These are phyloP conservation scores for Zygoascus biomembranicola DNA, from an alignment of 805 yeast species.

Conservation along the genomic window DNA sequence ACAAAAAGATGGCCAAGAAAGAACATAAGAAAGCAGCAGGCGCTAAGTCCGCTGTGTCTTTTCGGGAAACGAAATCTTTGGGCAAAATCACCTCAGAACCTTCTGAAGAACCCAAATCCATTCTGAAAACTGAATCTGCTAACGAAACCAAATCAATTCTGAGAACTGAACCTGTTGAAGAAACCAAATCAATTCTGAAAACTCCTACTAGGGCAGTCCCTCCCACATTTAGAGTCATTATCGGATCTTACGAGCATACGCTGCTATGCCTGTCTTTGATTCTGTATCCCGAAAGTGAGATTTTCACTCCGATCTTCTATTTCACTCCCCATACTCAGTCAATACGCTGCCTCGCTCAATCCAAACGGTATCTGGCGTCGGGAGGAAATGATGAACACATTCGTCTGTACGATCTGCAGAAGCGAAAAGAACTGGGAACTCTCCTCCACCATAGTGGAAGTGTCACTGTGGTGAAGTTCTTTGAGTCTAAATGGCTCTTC, in stretches of 20 bases:
- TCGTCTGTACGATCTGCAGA: slow-evolving; percentile 86
- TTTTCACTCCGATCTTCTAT: slow-evolving; percentile 91
- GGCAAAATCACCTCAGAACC: neutral
- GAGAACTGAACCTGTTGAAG: neutral
- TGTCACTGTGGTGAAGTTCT: slow-evolving; percentile 65
- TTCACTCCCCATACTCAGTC: slow-evolving; percentile 91
- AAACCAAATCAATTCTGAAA: neutral
- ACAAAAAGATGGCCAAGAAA: neutral
- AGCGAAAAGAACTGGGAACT: slow-evolving; percentile 89
- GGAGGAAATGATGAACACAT: slow-evolving; percentile 96
- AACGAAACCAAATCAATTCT: too few species aligned
- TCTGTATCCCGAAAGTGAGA: slow-evolving; percentile 33
- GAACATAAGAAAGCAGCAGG: neutral
- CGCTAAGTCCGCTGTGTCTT: neutral
- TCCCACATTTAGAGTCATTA: slow-evolving; percentile 56
- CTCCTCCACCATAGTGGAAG: slow-evolving; percentile 84
- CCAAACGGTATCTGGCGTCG: slow-evolving; percentile 78
- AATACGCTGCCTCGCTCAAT: slow-evolving; percentile 74
- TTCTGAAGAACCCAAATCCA: neutral
- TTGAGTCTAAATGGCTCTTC: slow-evolving; percentile 63
- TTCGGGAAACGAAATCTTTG: neutral
- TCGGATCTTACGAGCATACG: slow-evolving; percentile 95
- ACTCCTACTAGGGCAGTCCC: neutral
- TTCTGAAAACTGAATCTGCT: neutral
- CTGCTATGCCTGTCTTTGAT: slow-evolving; percentile 72